Base-by-base conservation (phyloP, 208 protist genomes). In the Blastocrithidia nonstop region DNA sequence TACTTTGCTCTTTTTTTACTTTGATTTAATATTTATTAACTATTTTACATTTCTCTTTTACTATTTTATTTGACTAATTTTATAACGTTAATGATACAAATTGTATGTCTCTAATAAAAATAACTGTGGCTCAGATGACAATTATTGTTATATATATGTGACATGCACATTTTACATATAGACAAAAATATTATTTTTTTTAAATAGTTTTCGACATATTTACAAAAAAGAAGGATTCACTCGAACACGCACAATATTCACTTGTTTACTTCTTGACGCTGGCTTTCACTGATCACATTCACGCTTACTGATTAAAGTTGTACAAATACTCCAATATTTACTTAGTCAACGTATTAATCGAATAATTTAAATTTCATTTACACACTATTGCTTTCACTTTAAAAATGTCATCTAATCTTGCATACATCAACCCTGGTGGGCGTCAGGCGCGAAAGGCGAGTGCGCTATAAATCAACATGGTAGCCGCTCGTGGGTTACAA, bases 381-480 rank as follows among this genome's bases (percentile, higher is more conserved):
- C 29, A 38, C 19, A 25, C 7, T 31, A 52, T 40, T 43, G 50
- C 20, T 11, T 21, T 45, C 17, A 20, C 25, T 33, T 20, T n/a
- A n/a, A 47, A n/a, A 38, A 77, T 66, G 44, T 71, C 62, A 48
- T 71, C 67, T 2, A 90, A 87, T 42, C 46, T 92, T n/a, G 74
- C 83, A 2, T 92, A 94, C 51, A 74, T 94, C 35, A 94, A 94
- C 55, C 82, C 87, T 23, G 81, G 83, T 19, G 87, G 87, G 17
- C 85, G 69, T 25, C 72, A 86, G 55, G 77, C 74, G 15, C 60
- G 60, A 11, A 88, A 87, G 52, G 78, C 68, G n/a, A 71, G 56
- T 51, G 97, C 96, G 22, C 61, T 98, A 6, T 68, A 85, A 25
- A 96, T 99, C 59, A 99, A 99, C 76, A 98, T 99, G 59, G 85